Evolutionary conservation across 2,329 filamentous ascomycete species (phyloP).

Genomic region (Beauveria rudraprayagi): DNA sequence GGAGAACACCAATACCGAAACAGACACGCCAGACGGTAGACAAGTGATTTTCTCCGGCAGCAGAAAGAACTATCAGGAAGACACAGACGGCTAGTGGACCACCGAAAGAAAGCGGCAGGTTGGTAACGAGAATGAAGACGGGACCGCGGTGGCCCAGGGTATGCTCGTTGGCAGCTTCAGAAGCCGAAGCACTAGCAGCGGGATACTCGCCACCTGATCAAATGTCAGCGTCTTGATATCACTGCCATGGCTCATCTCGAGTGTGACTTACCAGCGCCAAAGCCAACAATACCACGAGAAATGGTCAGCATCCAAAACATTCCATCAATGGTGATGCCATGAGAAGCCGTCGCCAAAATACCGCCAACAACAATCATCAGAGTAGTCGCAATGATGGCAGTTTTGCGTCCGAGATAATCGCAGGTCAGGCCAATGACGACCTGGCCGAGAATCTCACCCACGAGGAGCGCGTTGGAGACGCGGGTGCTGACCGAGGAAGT

Average conservation of each 20-base stretch:
- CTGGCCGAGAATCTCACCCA: slow-evolving; percentile 36
- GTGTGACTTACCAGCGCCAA: slow-evolving; percentile 27
- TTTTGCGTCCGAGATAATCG: slow-evolving; percentile 40
- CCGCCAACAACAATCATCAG: slow-evolving; percentile 38
- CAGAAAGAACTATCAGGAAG: slow-evolving; percentile 37
- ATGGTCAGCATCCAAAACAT: slow-evolving; percentile 48
- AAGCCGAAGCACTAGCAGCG: slow-evolving; percentile 36
- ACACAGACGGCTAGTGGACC: slow-evolving; percentile 32
- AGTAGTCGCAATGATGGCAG: slow-evolving; percentile 38
- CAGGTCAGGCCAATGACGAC: slow-evolving; percentile 34
- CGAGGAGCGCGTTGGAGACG: slow-evolving; percentile 32
- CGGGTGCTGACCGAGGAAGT: slow-evolving; percentile 30
- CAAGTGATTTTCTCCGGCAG: slow-evolving; percentile 25
- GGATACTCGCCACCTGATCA: slow-evolving; percentile 34
- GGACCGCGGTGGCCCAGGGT: slow-evolving; percentile 29
- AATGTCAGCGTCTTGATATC: neutral
- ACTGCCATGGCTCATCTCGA: neutral
- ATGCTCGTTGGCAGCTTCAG: slow-evolving; percentile 40
- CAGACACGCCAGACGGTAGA: slow-evolving; percentile 40
- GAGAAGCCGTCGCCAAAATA: slow-evolving; percentile 37
- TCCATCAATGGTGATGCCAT: slow-evolving; percentile 35
- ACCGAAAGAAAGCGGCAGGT: slow-evolving; percentile 25
- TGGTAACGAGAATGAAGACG: slow-evolving; percentile 39
- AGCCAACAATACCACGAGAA: slow-evolving; percentile 39
- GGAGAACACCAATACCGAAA: slow-evolving; percentile 38